These are phyloP conservation scores for Elaeagnus macrophylla DNA, from an alignment of 306 rosid species.

Conservation along the genomic window DNA sequence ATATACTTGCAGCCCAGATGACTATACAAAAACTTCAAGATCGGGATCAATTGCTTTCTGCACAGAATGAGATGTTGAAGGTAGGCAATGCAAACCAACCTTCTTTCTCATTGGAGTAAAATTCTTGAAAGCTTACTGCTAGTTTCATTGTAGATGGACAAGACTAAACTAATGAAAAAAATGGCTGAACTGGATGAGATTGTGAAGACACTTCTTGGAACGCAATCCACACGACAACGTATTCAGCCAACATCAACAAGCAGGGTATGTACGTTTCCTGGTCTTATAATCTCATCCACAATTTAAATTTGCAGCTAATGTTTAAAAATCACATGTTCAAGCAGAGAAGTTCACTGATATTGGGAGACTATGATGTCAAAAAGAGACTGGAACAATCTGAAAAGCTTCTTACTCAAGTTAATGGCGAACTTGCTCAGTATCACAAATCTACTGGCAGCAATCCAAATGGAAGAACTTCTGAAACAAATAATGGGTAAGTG, in stretches of 20 bases:
- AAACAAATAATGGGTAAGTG: constrained; percentile 17
- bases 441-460: constrained; percentile 38
- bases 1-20: constrained; percentile 49
- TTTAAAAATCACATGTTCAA: constrained; percentile 16
- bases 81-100: constrained; percentile 23
- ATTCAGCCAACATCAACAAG: constrained; percentile 29
- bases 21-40: constrained; percentile 56
- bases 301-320: neutral
- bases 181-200: constrained; percentile 71
- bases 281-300: neutral
- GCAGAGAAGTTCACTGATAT: constrained; percentile 34
- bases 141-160: constrained; percentile 50
- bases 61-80: constrained; percentile 83
- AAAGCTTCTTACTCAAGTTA: constrained; percentile 46
- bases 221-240: constrained; percentile 25
- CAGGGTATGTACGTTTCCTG: constrained; percentile 31
- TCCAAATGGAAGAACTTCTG: constrained; percentile 18
- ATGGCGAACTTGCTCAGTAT: constrained; percentile 46
- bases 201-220: constrained; percentile 45
- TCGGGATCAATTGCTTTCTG: constrained; percentile 76
- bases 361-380: constrained; percentile 34
- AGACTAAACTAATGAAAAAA: constrained; percentile 54
- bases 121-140: constrained; percentile 15
- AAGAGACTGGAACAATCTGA: constrained; percentile 54
- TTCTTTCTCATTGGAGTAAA: neutral